Percentiles rank a stretch among this genome's conserved stretches.
Conservation (phyloP, 176 grass and related monocot species). For the Neostapfia colusana region DNA sequence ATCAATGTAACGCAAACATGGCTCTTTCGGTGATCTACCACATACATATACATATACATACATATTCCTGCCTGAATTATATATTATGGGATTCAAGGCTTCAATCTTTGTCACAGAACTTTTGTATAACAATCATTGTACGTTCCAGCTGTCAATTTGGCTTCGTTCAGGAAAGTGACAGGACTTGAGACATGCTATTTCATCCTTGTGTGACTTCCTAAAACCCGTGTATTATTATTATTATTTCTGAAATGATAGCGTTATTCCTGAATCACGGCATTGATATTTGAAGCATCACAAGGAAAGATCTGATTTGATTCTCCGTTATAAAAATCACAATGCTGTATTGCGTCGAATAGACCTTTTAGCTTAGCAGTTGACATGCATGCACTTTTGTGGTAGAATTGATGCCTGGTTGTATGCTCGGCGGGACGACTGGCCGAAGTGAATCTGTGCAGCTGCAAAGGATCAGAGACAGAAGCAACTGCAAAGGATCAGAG, state of each 20-base stretch:
- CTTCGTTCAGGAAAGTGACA: background rate
- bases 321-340: background rate
- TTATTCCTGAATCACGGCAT: too few relatives aligned
- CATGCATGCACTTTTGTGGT: background rate
- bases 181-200: background rate
- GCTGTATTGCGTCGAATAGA: background rate
- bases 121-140: background rate
- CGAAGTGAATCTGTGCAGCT: too few relatives aligned
- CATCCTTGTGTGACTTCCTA: background rate
- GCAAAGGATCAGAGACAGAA: too few relatives aligned
- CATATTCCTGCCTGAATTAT: too few relatives aligned
- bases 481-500: too few relatives aligned
- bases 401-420: background rate
- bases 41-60: too few relatives aligned
- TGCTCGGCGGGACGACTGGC: background rate
- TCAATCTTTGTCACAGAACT: background rate
- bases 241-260: background rate
- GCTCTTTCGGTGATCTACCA: too few relatives aligned
- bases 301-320: conserved; percentile 28
- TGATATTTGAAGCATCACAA: too few relatives aligned
- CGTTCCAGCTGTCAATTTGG: background rate
- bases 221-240: background rate
- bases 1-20: background rate
- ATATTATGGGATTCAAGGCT: background rate
- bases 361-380: background rate